phyloP scores from a whole-genome alignment of 1,284 basidiomycete genomes.

The Pyrrhoderma noxium region DNA sequence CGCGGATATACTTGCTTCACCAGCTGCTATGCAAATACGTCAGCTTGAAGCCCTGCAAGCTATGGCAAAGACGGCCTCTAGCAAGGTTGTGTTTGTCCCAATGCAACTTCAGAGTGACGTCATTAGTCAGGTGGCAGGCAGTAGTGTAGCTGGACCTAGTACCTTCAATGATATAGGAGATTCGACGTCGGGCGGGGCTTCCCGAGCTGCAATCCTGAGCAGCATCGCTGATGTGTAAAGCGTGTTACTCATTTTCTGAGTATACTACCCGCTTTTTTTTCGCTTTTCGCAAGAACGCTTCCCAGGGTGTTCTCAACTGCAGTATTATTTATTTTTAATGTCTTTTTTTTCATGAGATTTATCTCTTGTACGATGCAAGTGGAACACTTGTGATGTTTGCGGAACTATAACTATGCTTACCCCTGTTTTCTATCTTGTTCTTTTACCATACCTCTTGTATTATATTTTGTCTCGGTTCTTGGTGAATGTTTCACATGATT shows the following conservation, averaged over 20 bases:
- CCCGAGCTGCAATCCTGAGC: conserved; percentile 48
- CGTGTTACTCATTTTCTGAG: too few species aligned
- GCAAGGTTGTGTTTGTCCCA: conserved; percentile 92
- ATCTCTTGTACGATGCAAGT: too few species aligned
- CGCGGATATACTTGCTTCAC: conserved; percentile 85
- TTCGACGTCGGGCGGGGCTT: conserved; percentile 34
- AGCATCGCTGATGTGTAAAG: conserved; percentile 33
- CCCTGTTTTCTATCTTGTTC: too few species aligned
- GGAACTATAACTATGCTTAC: too few species aligned
- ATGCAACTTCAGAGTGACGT: conserved; percentile 82
- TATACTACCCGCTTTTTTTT: too few species aligned
- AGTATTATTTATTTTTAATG: background rate
- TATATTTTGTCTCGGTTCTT: too few species aligned
- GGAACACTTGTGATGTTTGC: too few species aligned
- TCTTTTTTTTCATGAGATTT: background rate
- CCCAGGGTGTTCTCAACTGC: too few species aligned
- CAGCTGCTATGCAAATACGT: conserved; percentile 95
- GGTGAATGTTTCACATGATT: too few species aligned
- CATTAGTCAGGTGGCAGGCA: conserved; percentile 38
- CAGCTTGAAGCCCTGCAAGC: conserved; percentile 83
- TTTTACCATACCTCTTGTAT: too few species aligned
- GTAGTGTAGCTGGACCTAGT: conserved; percentile 30
- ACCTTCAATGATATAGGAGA: conserved; percentile 34
- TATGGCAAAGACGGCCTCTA: conserved; percentile 65
- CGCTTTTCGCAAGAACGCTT: too few species aligned